A percentile compares a stretch with the other conserved stretches of the same genome.
phyloP scores from a whole-genome alignment of 345 rosid genomes.

The Citrus reticulata region DNA sequence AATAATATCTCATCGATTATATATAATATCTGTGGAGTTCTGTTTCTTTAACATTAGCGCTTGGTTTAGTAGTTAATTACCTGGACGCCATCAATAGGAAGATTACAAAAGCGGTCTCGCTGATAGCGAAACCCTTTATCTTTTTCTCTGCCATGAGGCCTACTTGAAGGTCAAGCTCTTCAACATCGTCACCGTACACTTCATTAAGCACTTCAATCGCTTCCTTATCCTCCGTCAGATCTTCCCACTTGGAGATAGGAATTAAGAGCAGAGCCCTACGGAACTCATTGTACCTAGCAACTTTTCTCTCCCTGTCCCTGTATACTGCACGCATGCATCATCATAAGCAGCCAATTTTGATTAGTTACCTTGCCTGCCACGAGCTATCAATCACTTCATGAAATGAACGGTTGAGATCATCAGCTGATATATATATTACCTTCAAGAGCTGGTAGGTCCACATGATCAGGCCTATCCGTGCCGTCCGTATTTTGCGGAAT shows the following conservation, averaged over 20 bases:
- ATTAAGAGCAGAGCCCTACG: conserved; percentile 38
- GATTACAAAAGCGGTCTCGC: conserved; percentile 56
- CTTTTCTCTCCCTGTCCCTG: conserved; percentile 62
- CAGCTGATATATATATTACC: conserved; percentile 16
- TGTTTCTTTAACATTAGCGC: too few relatives aligned
- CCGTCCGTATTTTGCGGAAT: conserved; percentile 39
- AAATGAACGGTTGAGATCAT: background rate
- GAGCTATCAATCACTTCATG: background rate
- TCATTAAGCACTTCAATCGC: conserved; percentile 34
- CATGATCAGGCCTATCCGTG: conserved; percentile 39
- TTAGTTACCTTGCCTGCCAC: background rate
- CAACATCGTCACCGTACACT: conserved; percentile 51
- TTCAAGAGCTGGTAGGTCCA: conserved; percentile 55
- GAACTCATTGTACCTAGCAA: conserved; percentile 53
- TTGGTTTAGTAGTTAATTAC: conserved; percentile 13
- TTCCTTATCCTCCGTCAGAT: conserved; percentile 48
- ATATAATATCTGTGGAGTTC: too few relatives aligned
- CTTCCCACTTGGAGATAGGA: conserved; percentile 59
- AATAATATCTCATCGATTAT: too few relatives aligned
- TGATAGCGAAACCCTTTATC: conserved; percentile 60
- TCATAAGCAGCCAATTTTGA: background rate
- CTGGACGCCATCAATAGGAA: conserved; percentile 55
- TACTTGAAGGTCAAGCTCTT: conserved; percentile 47
- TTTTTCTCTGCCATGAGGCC: conserved; percentile 71
- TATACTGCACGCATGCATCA: conserved; percentile 27